These are phyloP conservation scores for Aspergillus versicolor DNA, from an alignment of 2,329 filamentous ascomycete species.

Conservation along the genomic window DNA sequence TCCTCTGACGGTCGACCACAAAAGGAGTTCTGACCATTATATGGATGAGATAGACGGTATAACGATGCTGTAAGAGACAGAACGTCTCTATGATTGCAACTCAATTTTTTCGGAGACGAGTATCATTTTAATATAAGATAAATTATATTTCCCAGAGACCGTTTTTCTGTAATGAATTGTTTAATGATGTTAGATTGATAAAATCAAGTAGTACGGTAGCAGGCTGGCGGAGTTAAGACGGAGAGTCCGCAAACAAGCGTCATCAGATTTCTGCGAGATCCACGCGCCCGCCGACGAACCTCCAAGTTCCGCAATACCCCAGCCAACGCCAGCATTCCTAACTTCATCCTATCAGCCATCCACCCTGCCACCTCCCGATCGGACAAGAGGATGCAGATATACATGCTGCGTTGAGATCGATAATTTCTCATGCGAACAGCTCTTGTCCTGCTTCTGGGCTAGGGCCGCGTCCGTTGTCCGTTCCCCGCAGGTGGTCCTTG, in stretches of 20 bases:
- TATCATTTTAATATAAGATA: slow-evolving; percentile 1
- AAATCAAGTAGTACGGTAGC: too few relatives aligned
- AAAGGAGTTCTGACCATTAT: slow-evolving; percentile 1
- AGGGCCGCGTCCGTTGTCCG: neutral
- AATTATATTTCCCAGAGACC: neutral
- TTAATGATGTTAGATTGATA: too few relatives aligned
- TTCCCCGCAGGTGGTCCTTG: slow-evolving; percentile 10
- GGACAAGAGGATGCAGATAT: neutral
- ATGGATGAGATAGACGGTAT: slow-evolving; percentile 15
- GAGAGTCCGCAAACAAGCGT: slow-evolving; percentile 4
- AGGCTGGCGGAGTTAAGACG: slow-evolving; percentile 1
- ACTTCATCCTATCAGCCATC: neutral
- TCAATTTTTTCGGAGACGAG: neutral
- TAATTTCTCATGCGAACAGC: neutral
- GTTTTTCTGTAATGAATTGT: neutral
- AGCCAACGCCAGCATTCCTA: neutral
- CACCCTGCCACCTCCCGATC: neutral
- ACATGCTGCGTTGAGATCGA: neutral
- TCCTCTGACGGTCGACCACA: slow-evolving; percentile 7
- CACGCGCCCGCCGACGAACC: neutral
- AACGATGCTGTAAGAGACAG: slow-evolving; percentile 7
- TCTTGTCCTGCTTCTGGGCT: neutral
- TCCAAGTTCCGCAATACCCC: neutral
- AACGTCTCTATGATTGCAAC: slow-evolving; percentile 9
- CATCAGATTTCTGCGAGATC: slow-evolving; percentile 9